These are phyloP conservation scores for Dillenia suffruticosa DNA, from an alignment of 164 flowering plant genomes.

Conservation along the genomic window DNA sequence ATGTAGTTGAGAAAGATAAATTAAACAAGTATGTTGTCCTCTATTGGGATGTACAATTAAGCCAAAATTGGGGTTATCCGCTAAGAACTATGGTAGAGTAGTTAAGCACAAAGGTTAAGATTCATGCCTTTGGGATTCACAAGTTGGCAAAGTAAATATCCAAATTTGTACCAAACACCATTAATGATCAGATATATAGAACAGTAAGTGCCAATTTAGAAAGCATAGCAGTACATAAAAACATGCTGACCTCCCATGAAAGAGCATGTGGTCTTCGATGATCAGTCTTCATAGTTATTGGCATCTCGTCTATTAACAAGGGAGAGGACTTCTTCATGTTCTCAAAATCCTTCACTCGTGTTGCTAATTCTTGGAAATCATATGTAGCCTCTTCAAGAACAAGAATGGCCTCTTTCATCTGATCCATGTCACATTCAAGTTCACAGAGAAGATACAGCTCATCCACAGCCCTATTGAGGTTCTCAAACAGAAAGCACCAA, in stretches of 20 bases:
- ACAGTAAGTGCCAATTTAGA: too few relatives aligned
- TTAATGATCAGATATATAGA: too few relatives aligned
- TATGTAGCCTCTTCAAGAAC: conserved; percentile 92
- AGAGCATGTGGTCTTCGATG: conserved; percentile 94
- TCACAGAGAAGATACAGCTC: conserved; percentile 95
- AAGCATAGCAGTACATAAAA: not conserved
- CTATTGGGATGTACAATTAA: too few relatives aligned
- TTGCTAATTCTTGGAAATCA: conserved; percentile 72
- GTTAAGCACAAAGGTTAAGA: too few relatives aligned
- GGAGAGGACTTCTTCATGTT: conserved; percentile 43
- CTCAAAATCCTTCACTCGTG: conserved; percentile 82
- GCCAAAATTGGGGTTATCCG: too few relatives aligned
- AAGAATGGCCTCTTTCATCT: conserved; percentile 88
- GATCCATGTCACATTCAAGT: conserved; percentile 87
- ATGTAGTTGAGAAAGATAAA: too few relatives aligned
- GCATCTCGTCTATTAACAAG: conserved; percentile 37
- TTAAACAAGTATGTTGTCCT: too few relatives aligned
- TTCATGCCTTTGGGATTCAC: too few relatives aligned
- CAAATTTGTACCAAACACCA: too few relatives aligned
- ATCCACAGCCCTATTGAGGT: conserved; percentile 93
- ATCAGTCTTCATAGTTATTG: conserved; percentile 52
- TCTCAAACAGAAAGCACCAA: conserved; percentile 92
- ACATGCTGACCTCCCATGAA: conserved; percentile 87
- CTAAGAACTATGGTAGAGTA: too few relatives aligned
- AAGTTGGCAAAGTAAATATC: too few relatives aligned